A percentile compares a stretch with the other conserved stretches of the same genome.
phyloP scores from a whole-genome alignment of 1,139 yeast species.

The Wickerhamomyces sp. region DNA sequence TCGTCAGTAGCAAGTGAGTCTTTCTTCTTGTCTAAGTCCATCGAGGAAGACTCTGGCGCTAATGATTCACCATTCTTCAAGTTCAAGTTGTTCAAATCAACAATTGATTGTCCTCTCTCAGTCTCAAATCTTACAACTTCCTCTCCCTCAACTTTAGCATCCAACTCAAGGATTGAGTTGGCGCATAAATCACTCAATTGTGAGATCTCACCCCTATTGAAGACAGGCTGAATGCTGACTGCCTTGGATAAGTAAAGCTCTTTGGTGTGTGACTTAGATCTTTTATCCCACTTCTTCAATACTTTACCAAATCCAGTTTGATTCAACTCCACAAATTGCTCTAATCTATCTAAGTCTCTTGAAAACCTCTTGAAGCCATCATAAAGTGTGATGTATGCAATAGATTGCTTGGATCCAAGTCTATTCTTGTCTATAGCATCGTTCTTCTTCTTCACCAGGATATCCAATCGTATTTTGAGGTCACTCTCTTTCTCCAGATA shows the following conservation, averaged over 20 bases:
- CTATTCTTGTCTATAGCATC: conserved; percentile 45
- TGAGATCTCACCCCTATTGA: conserved; percentile 84
- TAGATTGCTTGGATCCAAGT: conserved; percentile 45
- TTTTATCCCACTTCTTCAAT: conserved; percentile 94
- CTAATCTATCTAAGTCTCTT: conserved; percentile 79
- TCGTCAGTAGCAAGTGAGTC: conserved; percentile 18
- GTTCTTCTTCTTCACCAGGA: conserved; percentile 65
- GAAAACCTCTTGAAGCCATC: conserved; percentile 89
- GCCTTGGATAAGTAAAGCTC: conserved; percentile 89
- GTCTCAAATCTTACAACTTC: conserved; percentile 27
- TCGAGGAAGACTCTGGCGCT: conserved; percentile 11
- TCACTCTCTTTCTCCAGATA: conserved; percentile 90
- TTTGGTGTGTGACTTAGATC: conserved; percentile 91
- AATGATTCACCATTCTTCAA: conserved; percentile 1
- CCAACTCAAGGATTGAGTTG: conserved; percentile 72
- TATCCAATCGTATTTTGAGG: conserved; percentile 69
- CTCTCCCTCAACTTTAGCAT: conserved; percentile 82
- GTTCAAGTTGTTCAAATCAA: conserved; percentile 20
- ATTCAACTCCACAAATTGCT: conserved; percentile 89
- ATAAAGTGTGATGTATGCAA: conserved; percentile 61
- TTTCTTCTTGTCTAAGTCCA: not conserved
- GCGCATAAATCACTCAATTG: conserved; percentile 80
- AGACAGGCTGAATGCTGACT: conserved; percentile 93
- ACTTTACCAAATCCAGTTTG: conserved; percentile 96
- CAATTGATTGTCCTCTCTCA: conserved; percentile 15